Base-by-base conservation (phyloP, 2,329 filamentous ascomycete genomes). In the Aspergillus quadricinctus region DNA sequence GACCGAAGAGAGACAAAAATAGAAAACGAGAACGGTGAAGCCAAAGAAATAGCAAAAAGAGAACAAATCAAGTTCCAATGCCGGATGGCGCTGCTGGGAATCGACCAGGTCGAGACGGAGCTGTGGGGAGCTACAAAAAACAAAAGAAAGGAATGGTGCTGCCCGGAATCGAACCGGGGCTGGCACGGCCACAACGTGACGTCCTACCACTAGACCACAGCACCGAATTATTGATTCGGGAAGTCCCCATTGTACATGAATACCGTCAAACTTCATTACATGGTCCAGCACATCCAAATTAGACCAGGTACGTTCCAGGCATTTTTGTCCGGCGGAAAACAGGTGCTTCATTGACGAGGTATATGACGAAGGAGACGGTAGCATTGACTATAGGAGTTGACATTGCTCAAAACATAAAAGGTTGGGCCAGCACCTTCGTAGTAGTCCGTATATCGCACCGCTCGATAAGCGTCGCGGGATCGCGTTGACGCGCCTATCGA, bases 151-250 rank as follows among this genome's bases (percentile, higher is more conserved):
- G 1, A 27, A 31, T 66, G 64, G 63, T 45, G 57, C 61, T 61
- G 53, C 61, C 61, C 60, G 64, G 64, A 66, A 65, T 66, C 63
- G 64, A 66, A 66, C 64, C 64, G 58, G 62, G 61, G 63, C 64
- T 66, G 61, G 63, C 64, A 66, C 64, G 63, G 64, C 56, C 61
- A 64, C 61, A 64, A 64, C 60, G 61, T 55, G 49, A 51, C 58
- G 60, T 64, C 58, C 62, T 64, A 43, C 58, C 63, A 63, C 60
- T 64, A 64, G 57, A 65, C 63, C 62, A 65, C 61, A 54, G 63
- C 23, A 23, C 23, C 23, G 23, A 23, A n/a, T n/a, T n/a, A n/a
- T n/a, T n/a, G n/a, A n/a, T n/a, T n/a, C n/a, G n/a, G n/a, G n/a
- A n/a, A n/a, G n/a, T n/a, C n/a, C n/a, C n/a, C n/a, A n/a, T n/a